Conservation (phyloP, 1,284 basidiomycete species). For the Heterobasidion occidentale region DNA sequence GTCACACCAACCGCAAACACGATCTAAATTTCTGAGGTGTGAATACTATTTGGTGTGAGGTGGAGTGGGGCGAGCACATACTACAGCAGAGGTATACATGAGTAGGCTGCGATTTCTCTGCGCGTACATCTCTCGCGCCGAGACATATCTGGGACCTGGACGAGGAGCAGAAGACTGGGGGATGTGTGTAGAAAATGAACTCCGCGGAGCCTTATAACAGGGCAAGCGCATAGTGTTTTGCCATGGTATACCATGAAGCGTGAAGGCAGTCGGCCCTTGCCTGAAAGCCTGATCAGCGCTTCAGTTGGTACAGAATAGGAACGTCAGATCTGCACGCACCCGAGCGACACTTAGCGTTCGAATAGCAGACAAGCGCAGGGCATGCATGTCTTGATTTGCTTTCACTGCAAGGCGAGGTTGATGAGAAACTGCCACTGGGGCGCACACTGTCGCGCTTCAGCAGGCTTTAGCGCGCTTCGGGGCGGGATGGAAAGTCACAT, state of each 20-base stretch:
- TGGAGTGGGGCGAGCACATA: constrained; percentile 27
- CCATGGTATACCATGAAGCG: not conserved
- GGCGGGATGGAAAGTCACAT: no score
- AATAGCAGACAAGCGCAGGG: not conserved
- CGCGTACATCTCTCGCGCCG: constrained; percentile 27
- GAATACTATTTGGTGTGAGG: not conserved
- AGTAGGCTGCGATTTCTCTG: constrained; percentile 65
- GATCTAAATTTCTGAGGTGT: constrained; percentile 39
- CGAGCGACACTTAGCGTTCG: not conserved
- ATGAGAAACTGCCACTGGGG: not conserved
- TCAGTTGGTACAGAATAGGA: not conserved
- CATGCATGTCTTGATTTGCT: not conserved
- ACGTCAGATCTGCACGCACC: not conserved
- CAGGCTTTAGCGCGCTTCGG: no score
- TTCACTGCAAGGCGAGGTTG: not conserved
- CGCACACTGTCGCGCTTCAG: no score
- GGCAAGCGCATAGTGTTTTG: not conserved
- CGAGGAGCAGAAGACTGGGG: constrained; percentile 10
- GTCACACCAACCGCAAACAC: constrained; percentile 77
- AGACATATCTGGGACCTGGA: constrained; percentile 9
- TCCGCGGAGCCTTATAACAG: not conserved
- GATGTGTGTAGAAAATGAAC: not conserved
- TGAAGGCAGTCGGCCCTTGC: not conserved
- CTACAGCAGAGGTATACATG: constrained; percentile 76
- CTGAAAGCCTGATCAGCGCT: not conserved